Evolutionary conservation across 2,329 filamentous ascomycete genomes (phyloP), one percentile per base, ranked within the genome.

Genomic region (Aspergillus viridinutans): DNA sequence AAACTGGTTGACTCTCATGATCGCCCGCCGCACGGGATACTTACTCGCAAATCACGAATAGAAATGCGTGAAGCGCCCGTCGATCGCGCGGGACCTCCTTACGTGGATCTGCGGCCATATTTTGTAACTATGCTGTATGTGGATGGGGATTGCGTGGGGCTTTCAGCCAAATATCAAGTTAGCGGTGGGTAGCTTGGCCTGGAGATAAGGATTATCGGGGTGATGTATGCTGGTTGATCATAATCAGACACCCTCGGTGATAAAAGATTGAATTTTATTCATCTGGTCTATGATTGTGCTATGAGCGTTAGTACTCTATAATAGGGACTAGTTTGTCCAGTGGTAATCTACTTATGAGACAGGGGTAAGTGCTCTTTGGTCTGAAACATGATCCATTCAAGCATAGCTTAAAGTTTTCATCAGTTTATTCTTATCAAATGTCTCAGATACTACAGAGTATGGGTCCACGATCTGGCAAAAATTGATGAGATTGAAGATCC

Each of bases 1-100:
- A 29, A 26, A 53, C 49, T 21, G 47, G 49, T 43, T 38, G 14
- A 38, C 28, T 38, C 28, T 38, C 49, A 56, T 54, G 57, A 58
- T 57, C 51, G 38, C 54, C 60, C 58, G 53, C 50, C 50, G 32
- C 32, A 47, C 47, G 57, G 57, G 55, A 54, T 6, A 50, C 49
- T 14, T 54, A 58, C 54, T 45, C 35, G 55, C 55, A 38, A n/a
- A 38, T 5, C 32, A 38, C 56, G 51, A 59, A 57, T 57, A 35
- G 54, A 38, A 40, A 49, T 54, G 53, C 50, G 58, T 49, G 59
- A 51, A 56, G 49, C 51, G 60, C 55, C 50, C 61, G 63, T 62
- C 61, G 61, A 65, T 65, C 63, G 62, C 61, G 63, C 63, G 61
- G 63, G 61, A 64, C 60, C 58, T 64, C 61, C 63, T 65, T 65